A percentile compares a stretch with the other conserved stretches of the same genome.
These are phyloP conservation scores for Lignosus rhinocerotis DNA, from an alignment of 1,284 basidiomycete species.

Conservation along the genomic window DNA sequence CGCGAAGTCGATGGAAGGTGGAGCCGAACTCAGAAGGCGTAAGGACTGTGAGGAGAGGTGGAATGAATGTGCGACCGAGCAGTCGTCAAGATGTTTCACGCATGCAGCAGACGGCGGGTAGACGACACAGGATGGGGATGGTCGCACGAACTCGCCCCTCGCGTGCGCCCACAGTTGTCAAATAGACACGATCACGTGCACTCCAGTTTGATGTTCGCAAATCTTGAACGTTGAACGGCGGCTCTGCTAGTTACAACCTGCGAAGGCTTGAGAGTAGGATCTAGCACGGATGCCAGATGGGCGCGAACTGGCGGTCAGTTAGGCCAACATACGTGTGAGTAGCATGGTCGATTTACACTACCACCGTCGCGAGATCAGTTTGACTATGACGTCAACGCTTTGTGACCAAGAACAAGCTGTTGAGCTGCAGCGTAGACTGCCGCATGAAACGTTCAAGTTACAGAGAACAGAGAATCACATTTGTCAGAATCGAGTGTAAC, in stretches of 20 bases:
- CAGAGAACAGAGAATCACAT: not conserved
- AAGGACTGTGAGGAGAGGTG: conserved; percentile 9
- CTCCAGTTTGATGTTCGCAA: not conserved
- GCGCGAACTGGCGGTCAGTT: too few relatives aligned
- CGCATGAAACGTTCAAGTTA: too few relatives aligned
- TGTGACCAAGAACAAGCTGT: too few relatives aligned
- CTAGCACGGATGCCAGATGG: too few relatives aligned
- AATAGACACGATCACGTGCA: conserved; percentile 24
- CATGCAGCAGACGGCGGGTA: not conserved
- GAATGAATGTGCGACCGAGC: conserved; percentile 12
- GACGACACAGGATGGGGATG: not conserved
- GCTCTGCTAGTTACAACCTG: too few relatives aligned
- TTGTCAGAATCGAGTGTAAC: not conserved
- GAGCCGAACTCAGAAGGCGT: not conserved
- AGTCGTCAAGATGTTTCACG: conserved; percentile 1
- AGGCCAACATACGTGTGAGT: too few relatives aligned
- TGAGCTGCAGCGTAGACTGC: too few relatives aligned
- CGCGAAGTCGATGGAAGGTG: conserved; percentile 1
- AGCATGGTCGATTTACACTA: too few relatives aligned
- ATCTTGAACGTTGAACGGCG: too few relatives aligned
- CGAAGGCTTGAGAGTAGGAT: too few relatives aligned
- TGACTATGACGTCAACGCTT: too few relatives aligned
- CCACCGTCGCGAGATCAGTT: too few relatives aligned
- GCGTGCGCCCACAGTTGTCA: conserved; percentile 7
- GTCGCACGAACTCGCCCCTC: not conserved